A percentile compares a stretch with the other conserved stretches of the same genome.
Evolutionary conservation across 2,329 filamentous ascomycete genomes (phyloP).

Genomic region (Pseudogymnoascus sp.): DNA sequence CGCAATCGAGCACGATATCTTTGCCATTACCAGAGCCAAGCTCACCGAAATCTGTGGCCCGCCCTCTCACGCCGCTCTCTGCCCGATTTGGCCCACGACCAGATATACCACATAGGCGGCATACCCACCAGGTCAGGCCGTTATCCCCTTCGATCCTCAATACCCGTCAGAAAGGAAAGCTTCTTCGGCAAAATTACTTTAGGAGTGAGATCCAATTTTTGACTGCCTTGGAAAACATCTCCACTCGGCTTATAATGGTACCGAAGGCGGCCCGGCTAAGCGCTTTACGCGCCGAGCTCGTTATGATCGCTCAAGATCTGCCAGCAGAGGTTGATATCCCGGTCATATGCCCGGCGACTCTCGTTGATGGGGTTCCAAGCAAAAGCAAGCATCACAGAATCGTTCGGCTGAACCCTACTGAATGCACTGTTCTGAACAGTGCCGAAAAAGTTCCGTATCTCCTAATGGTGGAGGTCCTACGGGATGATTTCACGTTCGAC

Average conservation of each 20-base stretch:
- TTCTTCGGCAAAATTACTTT: constrained; percentile 76
- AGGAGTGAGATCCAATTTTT: constrained; percentile 74
- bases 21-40: constrained; percentile 56
- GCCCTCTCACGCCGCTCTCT: constrained; percentile 52
- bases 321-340: constrained; percentile 80
- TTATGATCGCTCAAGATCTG: constrained; percentile 71
- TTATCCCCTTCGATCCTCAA: constrained; percentile 57
- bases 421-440: constrained; percentile 79
- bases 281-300: constrained; percentile 72
- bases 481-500: constrained; percentile 78
- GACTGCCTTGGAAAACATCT: constrained; percentile 74
- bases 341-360: constrained; percentile 67
- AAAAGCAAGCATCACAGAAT: constrained; percentile 76
- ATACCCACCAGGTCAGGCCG: constrained; percentile 55
- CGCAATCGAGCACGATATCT: constrained; percentile 60
- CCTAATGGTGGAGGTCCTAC: constrained; percentile 74
- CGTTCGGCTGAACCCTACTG: constrained; percentile 73
- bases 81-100: constrained; percentile 42
- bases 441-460: constrained; percentile 81
- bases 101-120: constrained; percentile 45
- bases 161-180: constrained; percentile 58
- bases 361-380: constrained; percentile 65
- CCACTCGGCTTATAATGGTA: constrained; percentile 73
- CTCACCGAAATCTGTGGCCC: constrained; percentile 43
- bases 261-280: constrained; percentile 76